Evolutionary conservation across 164 flowering plant genomes (phyloP).

Genomic region (Warburgia ugandensis): DNA sequence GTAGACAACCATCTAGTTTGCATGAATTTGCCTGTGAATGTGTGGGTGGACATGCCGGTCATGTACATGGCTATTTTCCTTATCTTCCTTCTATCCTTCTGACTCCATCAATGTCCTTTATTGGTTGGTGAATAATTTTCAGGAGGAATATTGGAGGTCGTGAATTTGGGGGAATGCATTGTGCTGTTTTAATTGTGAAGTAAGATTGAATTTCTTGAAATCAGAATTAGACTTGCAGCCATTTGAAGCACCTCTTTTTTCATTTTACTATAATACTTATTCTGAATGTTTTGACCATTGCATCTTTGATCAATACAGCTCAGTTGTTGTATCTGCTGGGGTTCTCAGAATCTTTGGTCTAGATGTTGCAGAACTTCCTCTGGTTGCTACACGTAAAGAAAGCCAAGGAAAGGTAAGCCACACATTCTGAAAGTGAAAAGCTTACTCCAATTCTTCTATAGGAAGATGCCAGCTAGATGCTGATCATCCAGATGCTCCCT

Average conservation of each 20-base stretch:
- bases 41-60: too few relatives aligned
- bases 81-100: too few relatives aligned
- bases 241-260: background rate
- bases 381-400: slow-evolving; percentile 77
- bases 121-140: slow-evolving; percentile 16
- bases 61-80: too few relatives aligned
- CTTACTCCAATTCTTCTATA: slow-evolving; percentile 1
- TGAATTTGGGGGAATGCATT: slow-evolving; percentile 89
- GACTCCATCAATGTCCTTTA: background rate
- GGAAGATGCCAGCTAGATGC: too few relatives aligned
- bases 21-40: too few relatives aligned
- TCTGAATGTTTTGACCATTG: background rate
- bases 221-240: background rate
- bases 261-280: background rate
- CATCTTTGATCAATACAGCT: slow-evolving; percentile 32
- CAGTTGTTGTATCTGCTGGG: slow-evolving; percentile 84
- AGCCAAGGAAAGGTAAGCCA: slow-evolving; percentile 81
- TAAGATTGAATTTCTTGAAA: slow-evolving; percentile 23
- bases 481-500: too few relatives aligned
- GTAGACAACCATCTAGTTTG: too few relatives aligned
- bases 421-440: background rate
- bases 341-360: slow-evolving; percentile 78
- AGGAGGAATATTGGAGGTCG: slow-evolving; percentile 86
- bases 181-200: slow-evolving; percentile 72
- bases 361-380: slow-evolving; percentile 90